Evolutionary conservation across 140 eudicot genomes (phyloP).

Genomic region (Cichorium intybus): DNA sequence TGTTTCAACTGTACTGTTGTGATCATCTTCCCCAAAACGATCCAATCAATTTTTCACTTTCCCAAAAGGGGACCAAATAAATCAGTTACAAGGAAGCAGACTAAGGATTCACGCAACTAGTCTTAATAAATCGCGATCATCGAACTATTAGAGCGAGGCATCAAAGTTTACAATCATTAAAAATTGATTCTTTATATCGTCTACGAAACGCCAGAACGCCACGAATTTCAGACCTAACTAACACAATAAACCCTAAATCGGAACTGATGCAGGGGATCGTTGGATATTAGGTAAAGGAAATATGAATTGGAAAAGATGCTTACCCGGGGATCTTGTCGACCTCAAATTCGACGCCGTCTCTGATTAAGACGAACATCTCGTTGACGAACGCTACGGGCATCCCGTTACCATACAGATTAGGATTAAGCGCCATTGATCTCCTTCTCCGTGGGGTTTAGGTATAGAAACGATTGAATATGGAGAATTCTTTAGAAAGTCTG

Average conservation of each 20-base stretch:
- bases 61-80: not conserved
- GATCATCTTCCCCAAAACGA: too few relatives aligned
- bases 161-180: not conserved
- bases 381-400: constrained; percentile 89
- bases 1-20: not conserved
- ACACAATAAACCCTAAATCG: constrained; percentile 11
- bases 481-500: not conserved
- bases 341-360: constrained; percentile 97
- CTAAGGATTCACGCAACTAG: constrained; percentile 3
- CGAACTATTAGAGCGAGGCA: not conserved
- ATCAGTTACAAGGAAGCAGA: not conserved
- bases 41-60: too few relatives aligned
- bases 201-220: not conserved
- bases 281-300: not conserved
- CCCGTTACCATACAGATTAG: constrained; percentile 66
- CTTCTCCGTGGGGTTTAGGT: not conserved
- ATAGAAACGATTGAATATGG: not conserved
- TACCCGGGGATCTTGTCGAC: constrained; percentile 94
- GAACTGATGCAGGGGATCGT: not conserved
- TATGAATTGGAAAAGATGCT: not conserved
- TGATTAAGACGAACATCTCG: constrained; percentile 83
- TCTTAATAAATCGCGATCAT: not conserved
- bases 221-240: constrained; percentile 13
- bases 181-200: not conserved
- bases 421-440: constrained; percentile 72